Evolutionary conservation across 2,329 filamentous ascomycete species (phyloP).

Genomic region (Exophiala sp.): DNA sequence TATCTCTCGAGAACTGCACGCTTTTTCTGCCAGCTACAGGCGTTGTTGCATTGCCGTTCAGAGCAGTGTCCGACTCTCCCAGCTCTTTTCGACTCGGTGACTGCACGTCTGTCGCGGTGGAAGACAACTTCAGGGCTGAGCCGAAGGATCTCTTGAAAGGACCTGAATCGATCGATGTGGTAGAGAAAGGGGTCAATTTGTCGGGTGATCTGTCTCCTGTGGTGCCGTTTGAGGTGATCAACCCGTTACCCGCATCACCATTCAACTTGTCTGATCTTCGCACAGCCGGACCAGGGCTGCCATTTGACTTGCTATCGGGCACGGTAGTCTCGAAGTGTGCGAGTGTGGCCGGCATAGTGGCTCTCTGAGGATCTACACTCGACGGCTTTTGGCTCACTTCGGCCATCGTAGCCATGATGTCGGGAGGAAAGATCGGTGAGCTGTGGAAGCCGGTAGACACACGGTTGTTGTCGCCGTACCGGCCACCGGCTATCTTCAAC

Average conservation of each 20-base stretch:
- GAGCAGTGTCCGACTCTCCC: conserved; percentile 8
- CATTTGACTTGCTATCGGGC: conserved; percentile 10
- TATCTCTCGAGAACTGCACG: conserved; percentile 69
- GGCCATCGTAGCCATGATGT: conserved; percentile 13
- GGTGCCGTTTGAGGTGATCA: conserved; percentile 4
- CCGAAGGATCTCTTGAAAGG: conserved; percentile 10
- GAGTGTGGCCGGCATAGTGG: not conserved
- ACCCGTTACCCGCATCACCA: not conserved
- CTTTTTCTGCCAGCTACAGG: conserved; percentile 41
- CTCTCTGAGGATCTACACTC: not conserved
- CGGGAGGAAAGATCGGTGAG: not conserved
- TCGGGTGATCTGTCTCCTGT: conserved; percentile 16
- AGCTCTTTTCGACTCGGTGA: conserved; percentile 8
- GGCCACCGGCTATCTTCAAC: conserved; percentile 1
- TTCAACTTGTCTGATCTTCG: conserved; percentile 3
- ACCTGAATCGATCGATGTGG: conserved; percentile 7
- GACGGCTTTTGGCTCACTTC: conserved; percentile 2
- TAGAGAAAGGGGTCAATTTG: conserved; percentile 9
- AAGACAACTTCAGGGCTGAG: conserved; percentile 4
- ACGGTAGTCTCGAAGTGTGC: conserved; percentile 2
- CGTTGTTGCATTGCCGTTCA: conserved; percentile 12
- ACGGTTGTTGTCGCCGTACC: not conserved
- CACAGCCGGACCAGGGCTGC: conserved; percentile 18
- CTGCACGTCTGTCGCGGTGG: conserved; percentile 10
- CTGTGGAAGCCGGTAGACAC: conserved; percentile 1